Evolutionary conservation across 2,329 filamentous ascomycete species (phyloP).

Genomic region (Botrytis aclada): DNA sequence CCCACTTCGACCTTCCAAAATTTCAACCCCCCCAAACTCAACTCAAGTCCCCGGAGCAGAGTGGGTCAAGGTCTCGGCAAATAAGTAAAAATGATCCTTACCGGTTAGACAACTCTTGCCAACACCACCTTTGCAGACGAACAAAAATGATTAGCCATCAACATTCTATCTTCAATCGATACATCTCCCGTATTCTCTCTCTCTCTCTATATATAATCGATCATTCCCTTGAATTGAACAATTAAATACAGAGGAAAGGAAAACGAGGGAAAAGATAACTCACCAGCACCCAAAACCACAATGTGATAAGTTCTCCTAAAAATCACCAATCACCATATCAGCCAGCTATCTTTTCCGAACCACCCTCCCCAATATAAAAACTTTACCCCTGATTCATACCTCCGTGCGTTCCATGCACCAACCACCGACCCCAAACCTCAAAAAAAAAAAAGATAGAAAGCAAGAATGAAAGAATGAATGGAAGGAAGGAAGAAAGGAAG

Average conservation of each 20-base stretch:
- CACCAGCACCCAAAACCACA: conserved; percentile 62
- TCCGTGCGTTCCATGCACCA: conserved; percentile 15
- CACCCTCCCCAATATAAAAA: background rate
- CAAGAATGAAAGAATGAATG: background rate
- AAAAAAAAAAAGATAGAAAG: background rate
- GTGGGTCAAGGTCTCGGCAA: conserved; percentile 18
- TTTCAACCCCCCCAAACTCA: background rate
- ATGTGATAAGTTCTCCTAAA: conserved; percentile 61
- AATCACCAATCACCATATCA: conserved; percentile 9
- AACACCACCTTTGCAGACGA: conserved; percentile 56
- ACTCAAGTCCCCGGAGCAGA: conserved; percentile 1
- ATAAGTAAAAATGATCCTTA: conserved; percentile 40
- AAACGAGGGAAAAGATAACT: conserved; percentile 1
- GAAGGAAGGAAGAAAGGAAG: background rate
- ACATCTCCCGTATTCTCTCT: background rate
- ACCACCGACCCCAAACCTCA: background rate
- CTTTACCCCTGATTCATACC: conserved; percentile 19
- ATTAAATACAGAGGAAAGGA: conserved; percentile 10
- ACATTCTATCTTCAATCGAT: background rate
- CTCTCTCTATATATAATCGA: background rate
- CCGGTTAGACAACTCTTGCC: conserved; percentile 74
- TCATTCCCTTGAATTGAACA: background rate
- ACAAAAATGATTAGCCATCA: conserved; percentile 32
- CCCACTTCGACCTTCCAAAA: background rate
- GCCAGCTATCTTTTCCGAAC: conserved; percentile 2